Evolutionary conservation across 169 alveolate species (phyloP), one percentile per base, ranked within the genome.

Genomic region (Cryptosporidium ubiquitum): DNA sequence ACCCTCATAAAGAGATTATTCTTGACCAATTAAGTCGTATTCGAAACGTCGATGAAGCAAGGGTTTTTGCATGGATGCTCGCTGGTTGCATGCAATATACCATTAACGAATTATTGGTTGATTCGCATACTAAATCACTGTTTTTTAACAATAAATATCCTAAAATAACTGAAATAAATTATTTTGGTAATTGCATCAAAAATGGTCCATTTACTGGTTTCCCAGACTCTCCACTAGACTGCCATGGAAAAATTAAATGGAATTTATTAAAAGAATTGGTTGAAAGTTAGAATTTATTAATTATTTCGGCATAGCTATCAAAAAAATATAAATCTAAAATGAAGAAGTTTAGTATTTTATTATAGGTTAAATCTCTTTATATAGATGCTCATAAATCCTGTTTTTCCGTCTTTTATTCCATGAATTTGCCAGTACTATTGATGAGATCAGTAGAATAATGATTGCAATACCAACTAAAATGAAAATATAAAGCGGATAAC

Each of bases 1-100:
- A 61, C 16, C 89, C 89, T 39, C 89, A 79, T 26, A 33, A 79
- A 42, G 75, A 61, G 39, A 42, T 64, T 39, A 49, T 79, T 35
- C 68, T 79, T 16, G 89, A 79, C 26, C 89, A 79, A 37, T 40
- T 79, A 66, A 79, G 61, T 79, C 89, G 89, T 61, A 64, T 79
- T 57, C 60, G 89, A 40, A 79, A 42, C 37, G 58, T 64, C 5
- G 75, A 58, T 26, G 89, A 79, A 26, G 89, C 89, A 42, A 79
- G 75, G 33, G 47, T 79, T 26, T 79, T 79, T 79, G 89, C 89
- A 40, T 79, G 89, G 89, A 79, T 79, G 37, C 68, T 79, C 16
- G 89, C 79, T 4, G 89, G 89, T 3, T 79, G 89, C 29, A 61
- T 79, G 75, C 89, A 79, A 26, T 39, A 42, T 16, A 79, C 89